phyloP scores from a whole-genome alignment of 2,329 filamentous ascomycete genomes.

The Penicillium sp. region DNA sequence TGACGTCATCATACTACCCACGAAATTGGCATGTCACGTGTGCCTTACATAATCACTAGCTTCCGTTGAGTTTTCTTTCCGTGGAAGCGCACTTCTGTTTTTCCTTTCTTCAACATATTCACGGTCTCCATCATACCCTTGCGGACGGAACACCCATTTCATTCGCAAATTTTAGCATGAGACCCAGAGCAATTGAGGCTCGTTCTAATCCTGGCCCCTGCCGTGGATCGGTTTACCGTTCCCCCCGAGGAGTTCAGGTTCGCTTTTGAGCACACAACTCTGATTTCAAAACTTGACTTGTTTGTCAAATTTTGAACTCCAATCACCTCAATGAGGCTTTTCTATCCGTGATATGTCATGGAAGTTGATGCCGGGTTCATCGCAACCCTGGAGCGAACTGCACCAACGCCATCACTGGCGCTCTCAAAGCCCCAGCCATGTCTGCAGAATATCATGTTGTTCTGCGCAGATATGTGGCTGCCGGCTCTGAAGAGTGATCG shows the following conservation, averaged over 20 bases:
- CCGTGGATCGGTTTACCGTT: constrained; percentile 19
- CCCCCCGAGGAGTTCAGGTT: constrained; percentile 40
- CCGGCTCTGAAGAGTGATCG: neutral
- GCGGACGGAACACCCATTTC: constrained; percentile 39
- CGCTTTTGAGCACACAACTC: constrained; percentile 47
- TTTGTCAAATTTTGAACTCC: neutral
- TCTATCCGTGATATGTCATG: neutral
- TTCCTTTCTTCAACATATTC: constrained; percentile 28
- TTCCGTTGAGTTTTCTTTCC: constrained; percentile 16
- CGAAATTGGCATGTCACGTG: constrained; percentile 29
- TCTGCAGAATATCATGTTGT: constrained; percentile 12
- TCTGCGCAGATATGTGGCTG: neutral
- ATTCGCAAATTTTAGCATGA: constrained; percentile 44
- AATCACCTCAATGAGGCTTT: neutral
- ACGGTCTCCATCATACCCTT: constrained; percentile 50
- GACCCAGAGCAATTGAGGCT: constrained; percentile 45
- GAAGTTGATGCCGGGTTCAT: neutral
- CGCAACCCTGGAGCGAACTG: neutral
- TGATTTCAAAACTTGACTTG: neutral
- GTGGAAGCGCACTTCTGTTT: constrained; percentile 7
- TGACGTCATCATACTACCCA: neutral
- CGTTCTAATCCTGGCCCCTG: constrained; percentile 45
- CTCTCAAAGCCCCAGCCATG: neutral
- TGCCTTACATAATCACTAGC: neutral
- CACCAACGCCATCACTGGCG: neutral